These are phyloP conservation scores for Pleurotus citrinopileatus DNA, from an alignment of 768 basidiomycete species.

Conservation along the genomic window DNA sequence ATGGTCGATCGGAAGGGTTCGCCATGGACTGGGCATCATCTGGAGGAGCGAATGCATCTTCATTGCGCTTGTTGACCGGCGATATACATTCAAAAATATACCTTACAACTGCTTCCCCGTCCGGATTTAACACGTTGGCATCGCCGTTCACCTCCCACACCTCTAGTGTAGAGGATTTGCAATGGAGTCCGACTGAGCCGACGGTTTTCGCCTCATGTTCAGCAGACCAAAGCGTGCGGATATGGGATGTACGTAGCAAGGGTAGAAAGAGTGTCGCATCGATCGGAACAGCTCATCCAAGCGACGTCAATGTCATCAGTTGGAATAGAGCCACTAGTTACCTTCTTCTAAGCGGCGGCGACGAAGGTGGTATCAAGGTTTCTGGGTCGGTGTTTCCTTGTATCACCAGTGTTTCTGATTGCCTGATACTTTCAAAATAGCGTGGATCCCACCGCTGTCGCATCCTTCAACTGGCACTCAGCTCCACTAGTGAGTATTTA, in stretches of 20 bases:
- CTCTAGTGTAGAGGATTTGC: slow-evolving; percentile 91
- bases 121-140: slow-evolving; percentile 78
- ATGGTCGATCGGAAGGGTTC: slow-evolving; percentile 89
- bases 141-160: slow-evolving; percentile 89
- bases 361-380: slow-evolving; percentile 94
- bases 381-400: slow-evolving; percentile 49
- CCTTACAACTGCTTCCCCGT: slow-evolving; percentile 79
- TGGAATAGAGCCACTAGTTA: slow-evolving; percentile 88
- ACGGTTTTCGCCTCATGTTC: slow-evolving; percentile 97
- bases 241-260: slow-evolving; percentile 95
- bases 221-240: slow-evolving; percentile 83
- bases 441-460: slow-evolving; percentile 74
- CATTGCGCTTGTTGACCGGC: slow-evolving; percentile 82
- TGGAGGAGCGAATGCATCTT: slow-evolving; percentile 43
- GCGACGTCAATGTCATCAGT: slow-evolving; percentile 98
- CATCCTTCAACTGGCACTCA: slow-evolving; percentile 88
- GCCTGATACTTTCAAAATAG: slow-evolving; percentile 29
- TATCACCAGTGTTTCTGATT: slow-evolving; percentile 1
- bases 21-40: slow-evolving; percentile 96
- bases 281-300: slow-evolving; percentile 79
- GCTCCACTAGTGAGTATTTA: no score
- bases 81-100: slow-evolving; percentile 92
- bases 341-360: slow-evolving; percentile 89
- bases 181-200: slow-evolving; percentile 93
- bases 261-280: slow-evolving; percentile 82